Percentiles rank a stretch among this genome's conserved stretches.
Evolutionary conservation across 176 grass and related monocot species (phyloP).

Genomic region (Carex kokanica): DNA sequence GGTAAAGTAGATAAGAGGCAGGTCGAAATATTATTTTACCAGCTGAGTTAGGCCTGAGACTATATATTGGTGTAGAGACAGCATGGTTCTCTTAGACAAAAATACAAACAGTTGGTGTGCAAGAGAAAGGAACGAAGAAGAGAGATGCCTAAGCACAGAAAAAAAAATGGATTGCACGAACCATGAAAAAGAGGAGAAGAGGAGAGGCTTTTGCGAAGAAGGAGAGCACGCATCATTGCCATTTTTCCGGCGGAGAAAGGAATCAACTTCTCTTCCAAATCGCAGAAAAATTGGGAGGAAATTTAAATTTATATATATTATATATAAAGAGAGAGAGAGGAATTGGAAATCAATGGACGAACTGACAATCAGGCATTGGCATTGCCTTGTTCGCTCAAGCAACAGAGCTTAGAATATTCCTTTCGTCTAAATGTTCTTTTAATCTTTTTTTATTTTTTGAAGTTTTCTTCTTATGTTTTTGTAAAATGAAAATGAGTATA

Average conservation of each 20-base stretch:
- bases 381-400: not conserved
- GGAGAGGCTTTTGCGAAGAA: not conserved
- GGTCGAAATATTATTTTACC: not conserved
- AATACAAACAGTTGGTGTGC: conserved; percentile 18
- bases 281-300: not conserved
- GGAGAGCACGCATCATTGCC: conserved; percentile 25
- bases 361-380: not conserved
- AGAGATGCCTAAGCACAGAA: not conserved
- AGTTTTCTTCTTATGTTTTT: not conserved
- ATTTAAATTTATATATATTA: conserved; percentile 9
- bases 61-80: not conserved
- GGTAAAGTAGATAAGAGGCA: not conserved
- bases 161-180: not conserved
- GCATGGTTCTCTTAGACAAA: not conserved
- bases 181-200: conserved; percentile 6
- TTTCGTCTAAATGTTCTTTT: not conserved
- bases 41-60: too few relatives aligned
- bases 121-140: not conserved
- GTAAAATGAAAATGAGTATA: not conserved
- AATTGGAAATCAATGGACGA: not conserved
- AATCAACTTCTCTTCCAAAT: conserved; percentile 1
- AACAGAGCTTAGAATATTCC: conserved; percentile 2
- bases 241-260: not conserved
- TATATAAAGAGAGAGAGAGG: not conserved
- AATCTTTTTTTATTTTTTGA: not conserved